These are phyloP conservation scores for Leucocoprinus sp. DNA, from an alignment of 768 basidiomycete genomes.

Conservation along the genomic window DNA sequence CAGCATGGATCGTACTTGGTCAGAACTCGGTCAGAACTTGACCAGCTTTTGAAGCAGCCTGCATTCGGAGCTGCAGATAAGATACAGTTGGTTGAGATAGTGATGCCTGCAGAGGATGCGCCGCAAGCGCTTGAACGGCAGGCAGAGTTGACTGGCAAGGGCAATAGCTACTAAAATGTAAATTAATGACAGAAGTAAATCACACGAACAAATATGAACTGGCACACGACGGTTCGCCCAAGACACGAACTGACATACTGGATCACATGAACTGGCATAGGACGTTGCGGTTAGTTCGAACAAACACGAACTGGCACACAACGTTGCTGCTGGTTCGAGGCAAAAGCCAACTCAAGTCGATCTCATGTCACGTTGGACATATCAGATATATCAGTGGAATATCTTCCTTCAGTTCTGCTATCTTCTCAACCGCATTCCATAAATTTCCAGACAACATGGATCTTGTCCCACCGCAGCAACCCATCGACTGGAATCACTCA, in stretches of 20 bases:
- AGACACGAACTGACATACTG: too few species aligned
- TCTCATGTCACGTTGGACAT: conserved; percentile 32
- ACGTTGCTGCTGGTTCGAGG: conserved; percentile 3
- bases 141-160: conserved; percentile 44
- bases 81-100: conserved; percentile 75
- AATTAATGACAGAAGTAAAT: neutral
- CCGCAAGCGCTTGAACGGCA: conserved; percentile 54
- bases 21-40: conserved; percentile 57
- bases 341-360: conserved; percentile 21
- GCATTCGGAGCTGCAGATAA: conserved; percentile 55
- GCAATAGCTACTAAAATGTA: conserved; percentile 27
- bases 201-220: neutral
- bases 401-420: too few species aligned
- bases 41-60: conserved; percentile 52
- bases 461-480: conserved; percentile 54
- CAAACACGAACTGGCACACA: too few species aligned
- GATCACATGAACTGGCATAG: neutral
- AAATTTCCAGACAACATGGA: conserved; percentile 30
- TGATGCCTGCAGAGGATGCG: conserved; percentile 68
- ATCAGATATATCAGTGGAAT: too few species aligned
- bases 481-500: conserved; percentile 61
- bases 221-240: conserved; percentile 5
- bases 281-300: conserved; percentile 9
- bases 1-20: conserved; percentile 59
- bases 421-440: conserved; percentile 17